Percentiles rank a stretch among this genome's conserved stretches.
Evolutionary conservation across 345 rosid species (phyloP).

Genomic region (Gossypium australe): DNA sequence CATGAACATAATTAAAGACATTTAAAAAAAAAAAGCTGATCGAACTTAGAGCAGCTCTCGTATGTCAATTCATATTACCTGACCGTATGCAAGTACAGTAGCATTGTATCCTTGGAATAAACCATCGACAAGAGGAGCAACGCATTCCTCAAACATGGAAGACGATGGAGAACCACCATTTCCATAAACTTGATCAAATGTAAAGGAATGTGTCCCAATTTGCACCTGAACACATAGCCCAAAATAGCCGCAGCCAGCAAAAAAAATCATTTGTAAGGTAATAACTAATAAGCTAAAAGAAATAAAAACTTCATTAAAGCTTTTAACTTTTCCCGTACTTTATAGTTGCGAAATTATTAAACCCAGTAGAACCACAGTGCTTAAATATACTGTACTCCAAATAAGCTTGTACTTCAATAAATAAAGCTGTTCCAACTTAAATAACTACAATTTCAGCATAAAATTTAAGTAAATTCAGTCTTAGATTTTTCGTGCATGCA

Average conservation of each 20-base stretch:
- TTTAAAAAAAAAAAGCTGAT: background rate
- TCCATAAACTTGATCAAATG: slow-evolving; percentile 78
- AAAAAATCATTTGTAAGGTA: background rate
- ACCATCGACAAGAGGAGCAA: slow-evolving; percentile 68
- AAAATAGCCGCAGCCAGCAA: background rate
- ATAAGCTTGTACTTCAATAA: background rate
- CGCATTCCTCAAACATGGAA: slow-evolving; percentile 61
- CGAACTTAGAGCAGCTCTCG: background rate
- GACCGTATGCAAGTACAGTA: slow-evolving; percentile 83
- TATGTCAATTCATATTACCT: slow-evolving; percentile 36
- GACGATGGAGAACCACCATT: slow-evolving; percentile 49
- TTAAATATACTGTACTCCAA: background rate
- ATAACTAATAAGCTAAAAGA: background rate
- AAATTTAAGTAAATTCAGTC: background rate
- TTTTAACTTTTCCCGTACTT: background rate
- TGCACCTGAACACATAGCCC: slow-evolving; percentile 49
- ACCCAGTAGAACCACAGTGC: background rate
- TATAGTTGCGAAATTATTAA: background rate
- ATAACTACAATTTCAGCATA: background rate
- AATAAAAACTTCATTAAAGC: background rate
- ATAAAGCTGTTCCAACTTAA: background rate
- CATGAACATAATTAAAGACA: background rate
- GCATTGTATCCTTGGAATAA: slow-evolving; percentile 80
- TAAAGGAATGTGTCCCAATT: slow-evolving; percentile 70
- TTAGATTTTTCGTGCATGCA: background rate